Conservation (phyloP, 768 basidiomycete species). For the Roridomyces roridus region DNA sequence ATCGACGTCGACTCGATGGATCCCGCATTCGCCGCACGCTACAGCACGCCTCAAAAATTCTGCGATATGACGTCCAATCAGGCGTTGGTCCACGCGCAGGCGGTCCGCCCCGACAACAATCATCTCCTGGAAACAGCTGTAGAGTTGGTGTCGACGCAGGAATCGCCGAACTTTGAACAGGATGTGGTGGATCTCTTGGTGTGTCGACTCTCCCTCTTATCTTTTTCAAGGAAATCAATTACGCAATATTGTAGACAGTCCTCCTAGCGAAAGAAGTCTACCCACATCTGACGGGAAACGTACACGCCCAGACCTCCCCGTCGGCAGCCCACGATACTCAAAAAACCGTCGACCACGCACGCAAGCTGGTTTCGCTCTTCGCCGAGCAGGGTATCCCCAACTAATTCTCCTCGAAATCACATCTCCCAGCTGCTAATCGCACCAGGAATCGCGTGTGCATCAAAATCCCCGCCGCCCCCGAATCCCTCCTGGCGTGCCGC, state of each 20-base stretch:
- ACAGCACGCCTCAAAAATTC: slow-evolving; percentile 38
- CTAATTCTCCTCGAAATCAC: slow-evolving; percentile 24
- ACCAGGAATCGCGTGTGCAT: slow-evolving; percentile 59
- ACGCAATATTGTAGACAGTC: slow-evolving; percentile 40
- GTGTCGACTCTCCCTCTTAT: slow-evolving; percentile 11
- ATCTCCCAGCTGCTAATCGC: too few relatives aligned
- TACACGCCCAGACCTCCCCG: slow-evolving; percentile 53
- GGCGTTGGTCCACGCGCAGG: slow-evolving; percentile 46
- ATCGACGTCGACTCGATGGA: slow-evolving; percentile 61
- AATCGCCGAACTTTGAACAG: slow-evolving; percentile 32
- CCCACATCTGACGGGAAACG: slow-evolving; percentile 48
- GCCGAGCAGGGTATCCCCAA: slow-evolving; percentile 48
- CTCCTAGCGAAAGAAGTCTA: slow-evolving; percentile 49
- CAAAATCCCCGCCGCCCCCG: slow-evolving; percentile 63
- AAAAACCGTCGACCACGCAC: slow-evolving; percentile 49
- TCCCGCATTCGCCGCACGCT: slow-evolving; percentile 41
- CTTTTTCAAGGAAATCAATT: neutral
- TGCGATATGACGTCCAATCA: slow-evolving; percentile 59
- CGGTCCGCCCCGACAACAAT: slow-evolving; percentile 36
- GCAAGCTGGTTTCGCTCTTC: slow-evolving; percentile 46
- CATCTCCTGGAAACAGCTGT: slow-evolving; percentile 41
- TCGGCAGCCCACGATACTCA: slow-evolving; percentile 46
- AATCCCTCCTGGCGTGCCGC: slow-evolving; percentile 56
- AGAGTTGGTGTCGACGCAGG: slow-evolving; percentile 30
- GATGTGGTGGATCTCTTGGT: slow-evolving; percentile 48